Conservation (phyloP, 2,329 filamentous ascomycete genomes). For the Ceratocystis huliohia region DNA sequence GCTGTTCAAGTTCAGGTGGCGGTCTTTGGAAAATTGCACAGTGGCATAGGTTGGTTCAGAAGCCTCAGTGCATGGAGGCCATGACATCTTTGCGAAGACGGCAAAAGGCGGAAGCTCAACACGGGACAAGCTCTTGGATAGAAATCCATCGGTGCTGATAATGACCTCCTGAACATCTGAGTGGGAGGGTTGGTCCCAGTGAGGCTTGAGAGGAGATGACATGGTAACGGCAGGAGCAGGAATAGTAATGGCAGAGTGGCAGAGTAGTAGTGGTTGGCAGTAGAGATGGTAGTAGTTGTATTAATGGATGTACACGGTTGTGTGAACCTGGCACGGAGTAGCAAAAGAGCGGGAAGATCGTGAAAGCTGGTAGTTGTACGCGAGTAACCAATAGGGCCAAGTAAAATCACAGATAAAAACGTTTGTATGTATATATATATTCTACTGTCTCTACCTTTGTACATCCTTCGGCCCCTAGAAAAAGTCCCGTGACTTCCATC, state of each 20-base stretch:
- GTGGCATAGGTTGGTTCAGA: slow-evolving; percentile 49
- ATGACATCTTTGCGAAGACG: slow-evolving; percentile 52
- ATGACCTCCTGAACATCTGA: slow-evolving; percentile 45
- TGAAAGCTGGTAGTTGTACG: not conserved
- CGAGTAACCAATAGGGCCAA: no score
- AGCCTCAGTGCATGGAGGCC: slow-evolving; percentile 48
- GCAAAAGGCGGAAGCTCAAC: slow-evolving; percentile 47
- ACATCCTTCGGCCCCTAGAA: not conserved
- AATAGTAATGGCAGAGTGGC: no score
- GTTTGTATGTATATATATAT: not conserved
- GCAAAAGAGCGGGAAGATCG: not conserved
- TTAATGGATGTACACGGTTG: not conserved
- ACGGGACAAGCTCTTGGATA: slow-evolving; percentile 47
- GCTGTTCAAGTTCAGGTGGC: slow-evolving; percentile 51
- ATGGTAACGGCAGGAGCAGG: slow-evolving; percentile 19
- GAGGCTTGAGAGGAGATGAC: slow-evolving; percentile 46
- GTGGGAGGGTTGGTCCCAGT: slow-evolving; percentile 50
- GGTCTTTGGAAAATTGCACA: slow-evolving; percentile 44
- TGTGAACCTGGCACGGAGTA: no score
- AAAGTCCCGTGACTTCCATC: not conserved
- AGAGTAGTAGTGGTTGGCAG: not conserved
- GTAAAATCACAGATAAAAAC: no score
- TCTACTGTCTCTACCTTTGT: not conserved
- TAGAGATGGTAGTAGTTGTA: not conserved
- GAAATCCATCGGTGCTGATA: slow-evolving; percentile 41